These are phyloP conservation scores for Umbelopsis isabellina DNA, from an alignment of 192 early-diverging fungal species.

Conservation along the genomic window DNA sequence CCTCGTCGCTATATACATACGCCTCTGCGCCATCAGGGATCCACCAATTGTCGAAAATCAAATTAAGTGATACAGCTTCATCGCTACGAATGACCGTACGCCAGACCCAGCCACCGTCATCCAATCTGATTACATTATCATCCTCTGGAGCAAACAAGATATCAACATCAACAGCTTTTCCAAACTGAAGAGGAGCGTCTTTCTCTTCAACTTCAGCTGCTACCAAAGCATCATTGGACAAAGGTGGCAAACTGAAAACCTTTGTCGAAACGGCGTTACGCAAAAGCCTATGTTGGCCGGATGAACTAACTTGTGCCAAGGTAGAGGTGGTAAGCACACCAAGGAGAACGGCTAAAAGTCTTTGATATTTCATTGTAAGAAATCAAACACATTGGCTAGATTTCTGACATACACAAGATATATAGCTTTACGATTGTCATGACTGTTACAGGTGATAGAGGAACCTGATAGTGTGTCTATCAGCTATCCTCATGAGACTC, in stretches of 20 bases:
- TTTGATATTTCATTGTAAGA: slow-evolving; percentile 1
- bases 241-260: not conserved
- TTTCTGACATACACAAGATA: not conserved
- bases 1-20: slow-evolving; percentile 42
- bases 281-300: not conserved
- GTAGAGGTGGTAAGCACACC: not conserved
- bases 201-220: slow-evolving; percentile 14
- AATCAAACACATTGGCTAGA: not conserved
- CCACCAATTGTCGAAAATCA: slow-evolving; percentile 51
- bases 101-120: slow-evolving; percentile 42
- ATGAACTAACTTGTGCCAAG: not conserved
- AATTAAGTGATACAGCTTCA: slow-evolving; percentile 42
- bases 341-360: not conserved
- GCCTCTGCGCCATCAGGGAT: slow-evolving; percentile 40
- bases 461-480: not conserved
- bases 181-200: slow-evolving; percentile 43
- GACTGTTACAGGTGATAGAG: slow-evolving; percentile 2
- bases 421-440: not conserved
- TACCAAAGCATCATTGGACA: not conserved
- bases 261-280: not conserved
- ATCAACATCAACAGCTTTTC: slow-evolving; percentile 40
- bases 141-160: slow-evolving; percentile 13
- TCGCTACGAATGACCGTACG: slow-evolving; percentile 42
- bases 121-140: not conserved
- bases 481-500: slow-evolving; percentile 6